Evolutionary conservation across 306 rosid genomes (phyloP).

Genomic region (Inga oerstediana): DNA sequence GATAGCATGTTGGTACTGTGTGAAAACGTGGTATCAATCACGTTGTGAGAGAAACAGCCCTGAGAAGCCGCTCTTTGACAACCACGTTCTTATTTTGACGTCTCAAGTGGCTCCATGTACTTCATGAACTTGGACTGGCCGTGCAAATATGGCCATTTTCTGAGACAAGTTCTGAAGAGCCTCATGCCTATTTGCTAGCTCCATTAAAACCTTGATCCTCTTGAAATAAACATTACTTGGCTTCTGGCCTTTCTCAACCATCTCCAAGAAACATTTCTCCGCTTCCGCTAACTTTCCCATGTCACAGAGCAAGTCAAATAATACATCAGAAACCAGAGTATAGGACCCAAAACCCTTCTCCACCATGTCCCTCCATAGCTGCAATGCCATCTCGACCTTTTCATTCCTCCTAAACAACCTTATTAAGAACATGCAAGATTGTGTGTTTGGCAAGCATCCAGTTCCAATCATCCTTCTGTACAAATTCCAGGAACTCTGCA

Average conservation of each 20-base stretch:
- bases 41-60: not conserved
- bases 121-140: slow-evolving; percentile 43
- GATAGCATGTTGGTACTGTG: not conserved
- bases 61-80: not conserved
- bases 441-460: slow-evolving; percentile 78
- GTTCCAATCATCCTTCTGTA: slow-evolving; percentile 68
- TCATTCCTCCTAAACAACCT: slow-evolving; percentile 75
- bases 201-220: slow-evolving; percentile 91
- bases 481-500: slow-evolving; percentile 69
- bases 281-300: slow-evolving; percentile 75
- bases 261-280: slow-evolving; percentile 83
- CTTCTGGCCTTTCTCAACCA: slow-evolving; percentile 86
- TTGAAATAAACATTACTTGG: slow-evolving; percentile 77
- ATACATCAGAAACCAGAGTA: slow-evolving; percentile 79
- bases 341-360: slow-evolving; percentile 86
- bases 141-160: slow-evolving; percentile 66
- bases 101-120: slow-evolving; percentile 8
- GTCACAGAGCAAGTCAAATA: slow-evolving; percentile 88
- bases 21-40: not conserved
- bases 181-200: slow-evolving; percentile 69
- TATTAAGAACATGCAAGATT: slow-evolving; percentile 86
- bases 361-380: slow-evolving; percentile 87
- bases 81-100: slow-evolving; percentile 10
- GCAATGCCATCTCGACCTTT: slow-evolving; percentile 80
- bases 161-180: slow-evolving; percentile 62